These are phyloP conservation scores for Mycocentrospora acerina DNA, from an alignment of 2,329 filamentous ascomycete genomes.

Conservation along the genomic window DNA sequence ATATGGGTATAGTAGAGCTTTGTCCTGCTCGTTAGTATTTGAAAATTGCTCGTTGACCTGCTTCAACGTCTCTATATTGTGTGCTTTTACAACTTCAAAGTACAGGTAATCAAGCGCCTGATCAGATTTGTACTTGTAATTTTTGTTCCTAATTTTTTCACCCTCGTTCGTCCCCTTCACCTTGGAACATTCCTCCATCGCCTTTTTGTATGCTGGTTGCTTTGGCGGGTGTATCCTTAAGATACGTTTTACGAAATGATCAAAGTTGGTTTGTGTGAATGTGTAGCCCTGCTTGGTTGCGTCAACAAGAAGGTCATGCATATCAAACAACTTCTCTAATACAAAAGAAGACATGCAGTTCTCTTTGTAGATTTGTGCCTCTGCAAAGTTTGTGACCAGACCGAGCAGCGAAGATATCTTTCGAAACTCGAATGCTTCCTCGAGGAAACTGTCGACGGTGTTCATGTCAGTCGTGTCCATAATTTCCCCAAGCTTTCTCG, in stretches of 20 bases:
- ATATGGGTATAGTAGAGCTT: constrained; percentile 21
- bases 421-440: constrained; percentile 59
- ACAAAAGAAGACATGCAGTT: constrained; percentile 26
- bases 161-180: constrained; percentile 15
- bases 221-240: constrained; percentile 38
- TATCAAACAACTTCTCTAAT: constrained; percentile 34
- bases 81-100: constrained; percentile 53
- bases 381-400: constrained; percentile 64
- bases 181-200: constrained; percentile 27
- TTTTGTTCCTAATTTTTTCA: constrained; percentile 18
- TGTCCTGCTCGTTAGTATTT: constrained; percentile 19
- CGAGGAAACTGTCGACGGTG: constrained; percentile 52
- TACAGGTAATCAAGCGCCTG: constrained; percentile 67
- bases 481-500: constrained; percentile 51
- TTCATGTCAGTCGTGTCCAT: constrained; percentile 18
- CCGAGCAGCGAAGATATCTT: constrained; percentile 62
- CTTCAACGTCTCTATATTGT: constrained; percentile 34
- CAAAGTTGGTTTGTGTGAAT: constrained; percentile 49
- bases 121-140: constrained; percentile 19
- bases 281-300: constrained; percentile 50
- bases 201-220: constrained; percentile 39
- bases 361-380: constrained; percentile 59
- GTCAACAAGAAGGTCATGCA: constrained; percentile 52
- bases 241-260: constrained; percentile 43
- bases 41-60: constrained; percentile 29